Percentiles rank a stretch among this genome's conserved stretches.
phyloP scores from a whole-genome alignment of 345 rosid genomes.

The Dimocarpus longan region DNA sequence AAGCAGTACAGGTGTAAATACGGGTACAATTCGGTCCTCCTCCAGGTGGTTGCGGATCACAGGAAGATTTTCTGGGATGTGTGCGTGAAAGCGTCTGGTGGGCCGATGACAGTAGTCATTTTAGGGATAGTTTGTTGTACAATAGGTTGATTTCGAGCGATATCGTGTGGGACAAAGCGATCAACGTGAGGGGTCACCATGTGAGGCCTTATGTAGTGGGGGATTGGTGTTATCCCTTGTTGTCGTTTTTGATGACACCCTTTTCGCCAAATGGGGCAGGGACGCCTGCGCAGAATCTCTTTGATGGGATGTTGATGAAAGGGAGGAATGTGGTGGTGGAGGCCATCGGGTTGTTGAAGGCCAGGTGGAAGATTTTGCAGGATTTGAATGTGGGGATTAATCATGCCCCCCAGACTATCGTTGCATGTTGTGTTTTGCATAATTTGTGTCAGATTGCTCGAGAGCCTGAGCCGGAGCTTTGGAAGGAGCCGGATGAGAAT shows the following conservation, averaged over 20 bases:
- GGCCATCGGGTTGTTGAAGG: constrained; percentile 87
- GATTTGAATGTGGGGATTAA: constrained; percentile 89
- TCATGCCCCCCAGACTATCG: constrained; percentile 96
- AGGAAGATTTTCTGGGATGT: constrained; percentile 96
- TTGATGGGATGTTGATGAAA: constrained; percentile 98
- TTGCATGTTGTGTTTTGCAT: constrained; percentile 98
- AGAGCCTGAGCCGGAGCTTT: constrained; percentile 91
- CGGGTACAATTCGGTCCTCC: constrained; percentile 76
- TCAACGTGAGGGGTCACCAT: constrained; percentile 76
- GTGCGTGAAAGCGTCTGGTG: constrained; percentile 92
- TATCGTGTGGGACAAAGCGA: constrained; percentile 87
- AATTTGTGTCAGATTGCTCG: constrained; percentile 93
- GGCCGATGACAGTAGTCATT: constrained; percentile 73
- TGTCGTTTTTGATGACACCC: constrained; percentile 90
- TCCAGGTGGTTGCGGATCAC: constrained; percentile 93
- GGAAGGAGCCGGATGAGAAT: constrained; percentile 86
- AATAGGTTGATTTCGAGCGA: constrained; percentile 81
- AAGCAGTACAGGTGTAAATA: constrained; percentile 54
- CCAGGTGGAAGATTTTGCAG: constrained; percentile 94
- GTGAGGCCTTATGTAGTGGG: constrained; percentile 92
- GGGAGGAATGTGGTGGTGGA: constrained; percentile 94
- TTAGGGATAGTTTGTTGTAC: constrained; percentile 85
- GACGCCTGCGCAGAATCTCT: constrained; percentile 83
- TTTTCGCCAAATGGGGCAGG: constrained; percentile 82
- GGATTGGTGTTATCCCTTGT: constrained; percentile 92